phyloP scores from a whole-genome alignment of 345 rosid species.

The Anacardium occidentale region DNA sequence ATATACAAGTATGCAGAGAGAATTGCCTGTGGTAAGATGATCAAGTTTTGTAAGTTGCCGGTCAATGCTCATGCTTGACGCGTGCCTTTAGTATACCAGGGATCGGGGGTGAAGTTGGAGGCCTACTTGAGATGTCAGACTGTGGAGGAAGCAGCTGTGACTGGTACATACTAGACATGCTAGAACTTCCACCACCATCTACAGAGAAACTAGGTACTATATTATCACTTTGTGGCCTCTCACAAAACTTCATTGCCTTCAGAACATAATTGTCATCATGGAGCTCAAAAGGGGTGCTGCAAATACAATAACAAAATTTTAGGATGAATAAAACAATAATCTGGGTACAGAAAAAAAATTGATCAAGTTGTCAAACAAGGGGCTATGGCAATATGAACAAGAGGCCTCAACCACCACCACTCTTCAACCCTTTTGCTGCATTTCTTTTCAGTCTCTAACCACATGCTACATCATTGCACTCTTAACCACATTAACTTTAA shows the following conservation, averaged over 20 bases:
- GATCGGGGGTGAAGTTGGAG: slow-evolving; percentile 56
- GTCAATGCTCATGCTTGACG: slow-evolving; percentile 74
- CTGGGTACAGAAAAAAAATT: background rate
- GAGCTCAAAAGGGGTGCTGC: slow-evolving; percentile 98
- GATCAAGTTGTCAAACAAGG: background rate
- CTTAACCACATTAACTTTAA: background rate
- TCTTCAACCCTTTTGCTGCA: background rate
- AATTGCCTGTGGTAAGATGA: slow-evolving; percentile 21
- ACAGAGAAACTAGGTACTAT: slow-evolving; percentile 31
- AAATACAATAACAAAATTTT: slow-evolving; percentile 15
- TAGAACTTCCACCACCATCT: slow-evolving; percentile 55
- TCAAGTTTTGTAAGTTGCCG: slow-evolving; percentile 13
- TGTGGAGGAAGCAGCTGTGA: slow-evolving; percentile 42
- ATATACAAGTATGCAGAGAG: slow-evolving; percentile 56
- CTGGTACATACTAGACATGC: slow-evolving; percentile 48
- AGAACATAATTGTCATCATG: slow-evolving; percentile 96
- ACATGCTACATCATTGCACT: background rate
- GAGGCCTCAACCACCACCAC: background rate
- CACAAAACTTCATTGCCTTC: slow-evolving; percentile 87
- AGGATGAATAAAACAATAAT: background rate
- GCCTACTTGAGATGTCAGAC: slow-evolving; percentile 41
- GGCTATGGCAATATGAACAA: background rate
- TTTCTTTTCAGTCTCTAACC: background rate
- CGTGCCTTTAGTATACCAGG: slow-evolving; percentile 67
- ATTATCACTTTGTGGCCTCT: slow-evolving; percentile 50